A percentile compares a stretch with the other conserved stretches of the same genome.
These are phyloP conservation scores for Aspergillus campestris DNA, from an alignment of 495 filamentous ascomycete species.

Conservation along the genomic window DNA sequence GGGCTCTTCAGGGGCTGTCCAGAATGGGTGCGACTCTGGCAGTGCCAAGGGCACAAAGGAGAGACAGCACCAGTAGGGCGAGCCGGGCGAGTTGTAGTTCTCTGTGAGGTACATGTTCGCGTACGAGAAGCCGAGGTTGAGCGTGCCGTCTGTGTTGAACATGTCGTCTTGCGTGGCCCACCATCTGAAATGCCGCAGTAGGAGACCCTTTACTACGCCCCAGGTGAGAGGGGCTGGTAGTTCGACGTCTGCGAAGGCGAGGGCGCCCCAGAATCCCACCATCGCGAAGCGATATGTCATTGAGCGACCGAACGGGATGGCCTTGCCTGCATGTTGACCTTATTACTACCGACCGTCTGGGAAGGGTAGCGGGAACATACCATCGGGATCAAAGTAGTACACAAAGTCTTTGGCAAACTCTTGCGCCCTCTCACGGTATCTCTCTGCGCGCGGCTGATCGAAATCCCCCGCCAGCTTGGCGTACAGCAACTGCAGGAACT, in stretches of 20 bases:
- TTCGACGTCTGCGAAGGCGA: constrained; percentile 66
- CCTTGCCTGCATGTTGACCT: constrained; percentile 19
- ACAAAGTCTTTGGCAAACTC: constrained; percentile 60
- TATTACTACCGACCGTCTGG: neutral
- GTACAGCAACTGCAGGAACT: constrained; percentile 69
- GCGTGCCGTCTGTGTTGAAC: constrained; percentile 61
- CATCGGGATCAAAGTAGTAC: constrained; percentile 64
- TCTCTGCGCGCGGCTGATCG: constrained; percentile 57
- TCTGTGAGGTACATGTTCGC: constrained; percentile 72
- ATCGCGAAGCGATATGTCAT: constrained; percentile 76
- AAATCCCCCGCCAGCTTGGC: constrained; percentile 61
- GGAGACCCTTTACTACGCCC: constrained; percentile 69
- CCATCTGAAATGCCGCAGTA: constrained; percentile 67
- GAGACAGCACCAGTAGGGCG: constrained; percentile 68
- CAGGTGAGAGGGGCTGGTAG: constrained; percentile 61
- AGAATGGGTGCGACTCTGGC: constrained; percentile 63
- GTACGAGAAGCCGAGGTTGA: constrained; percentile 71
- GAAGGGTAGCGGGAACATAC: constrained; percentile 21
- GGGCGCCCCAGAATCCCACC: constrained; percentile 71
- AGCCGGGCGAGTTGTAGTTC: constrained; percentile 73
- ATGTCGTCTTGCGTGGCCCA: constrained; percentile 68
- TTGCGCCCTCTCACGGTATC: constrained; percentile 59
- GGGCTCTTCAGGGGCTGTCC: constrained; percentile 55
- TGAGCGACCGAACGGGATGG: constrained; percentile 68
- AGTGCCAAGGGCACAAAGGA: constrained; percentile 66